Percentiles rank a stretch among this genome's conserved stretches.
These are phyloP conservation scores for Litchi chinensis DNA, from an alignment of 345 rosid genomes.

Conservation along the genomic window DNA sequence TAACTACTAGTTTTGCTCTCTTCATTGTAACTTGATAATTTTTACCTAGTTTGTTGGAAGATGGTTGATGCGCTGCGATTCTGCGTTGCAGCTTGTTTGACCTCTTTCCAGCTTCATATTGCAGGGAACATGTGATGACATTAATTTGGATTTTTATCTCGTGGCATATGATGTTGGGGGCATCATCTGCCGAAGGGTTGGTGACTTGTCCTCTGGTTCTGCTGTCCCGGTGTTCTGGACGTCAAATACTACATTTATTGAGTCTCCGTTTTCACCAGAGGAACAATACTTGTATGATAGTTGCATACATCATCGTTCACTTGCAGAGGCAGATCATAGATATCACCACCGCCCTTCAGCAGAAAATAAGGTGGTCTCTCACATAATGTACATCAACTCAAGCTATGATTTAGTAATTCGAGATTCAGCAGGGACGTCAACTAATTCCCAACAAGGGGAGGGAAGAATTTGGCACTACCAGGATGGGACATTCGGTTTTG, in stretches of 20 bases:
- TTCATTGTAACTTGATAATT: not conserved
- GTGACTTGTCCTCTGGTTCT: slow-evolving; percentile 49
- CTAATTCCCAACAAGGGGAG: slow-evolving; percentile 47
- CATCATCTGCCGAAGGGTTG: slow-evolving; percentile 72
- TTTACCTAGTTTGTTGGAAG: slow-evolving; percentile 7
- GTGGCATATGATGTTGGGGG: slow-evolving; percentile 82
- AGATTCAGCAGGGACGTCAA: slow-evolving; percentile 35
- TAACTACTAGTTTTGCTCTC: not conserved
- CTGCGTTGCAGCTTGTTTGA: slow-evolving; percentile 17
- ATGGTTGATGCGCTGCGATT: slow-evolving; percentile 13
- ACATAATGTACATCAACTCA: slow-evolving; percentile 61
- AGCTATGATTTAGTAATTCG: slow-evolving; percentile 55
- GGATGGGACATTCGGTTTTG: slow-evolving; percentile 79
- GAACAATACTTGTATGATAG: slow-evolving; percentile 57
- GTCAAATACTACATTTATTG: slow-evolving; percentile 41
- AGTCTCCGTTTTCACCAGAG: slow-evolving; percentile 53
- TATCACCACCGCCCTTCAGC: slow-evolving; percentile 13
- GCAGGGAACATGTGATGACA: slow-evolving; percentile 74
- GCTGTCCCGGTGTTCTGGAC: slow-evolving; percentile 81
- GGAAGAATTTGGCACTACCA: slow-evolving; percentile 86
- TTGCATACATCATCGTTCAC: slow-evolving; percentile 49
- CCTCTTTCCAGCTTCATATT: slow-evolving; percentile 26
- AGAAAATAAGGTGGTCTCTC: slow-evolving; percentile 46
- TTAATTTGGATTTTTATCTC: slow-evolving; percentile 69
- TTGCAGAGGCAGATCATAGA: slow-evolving; percentile 25